Percentiles rank a stretch among this genome's conserved stretches.
Conservation (phyloP, 2,329 filamentous ascomycete genomes). For the Fusarium sambucinum region DNA sequence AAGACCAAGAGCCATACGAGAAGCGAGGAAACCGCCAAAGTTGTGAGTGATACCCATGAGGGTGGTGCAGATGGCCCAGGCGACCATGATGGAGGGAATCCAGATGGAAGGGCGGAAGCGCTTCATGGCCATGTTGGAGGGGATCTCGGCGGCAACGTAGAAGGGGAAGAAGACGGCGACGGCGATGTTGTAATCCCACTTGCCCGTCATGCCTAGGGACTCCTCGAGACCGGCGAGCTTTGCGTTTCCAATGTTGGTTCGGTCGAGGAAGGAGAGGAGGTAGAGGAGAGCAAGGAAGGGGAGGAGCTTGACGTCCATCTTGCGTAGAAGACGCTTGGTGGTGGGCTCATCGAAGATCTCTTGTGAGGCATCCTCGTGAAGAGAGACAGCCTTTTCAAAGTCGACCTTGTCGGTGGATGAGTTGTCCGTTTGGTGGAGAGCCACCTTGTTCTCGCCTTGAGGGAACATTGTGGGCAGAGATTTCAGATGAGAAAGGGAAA, state of each 20-base stretch:
- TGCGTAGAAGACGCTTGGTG: conserved; percentile 65
- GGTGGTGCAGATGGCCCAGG: conserved; percentile 59
- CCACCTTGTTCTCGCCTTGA: conserved; percentile 28
- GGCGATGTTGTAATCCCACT: conserved; percentile 55
- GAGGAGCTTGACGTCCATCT: conserved; percentile 67
- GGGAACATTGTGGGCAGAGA: conserved; percentile 37
- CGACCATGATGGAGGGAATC: conserved; percentile 62
- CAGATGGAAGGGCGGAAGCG: conserved; percentile 60
- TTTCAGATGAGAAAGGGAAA: neutral
- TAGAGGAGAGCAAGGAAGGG: conserved; percentile 71
- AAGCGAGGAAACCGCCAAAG: conserved; percentile 61
- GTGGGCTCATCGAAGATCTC: conserved; percentile 50
- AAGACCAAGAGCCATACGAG: conserved; percentile 61
- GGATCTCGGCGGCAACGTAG: conserved; percentile 63
- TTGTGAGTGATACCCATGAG: conserved; percentile 62
- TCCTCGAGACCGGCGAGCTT: conserved; percentile 65
- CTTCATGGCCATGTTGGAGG: conserved; percentile 66
- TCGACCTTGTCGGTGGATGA: conserved; percentile 48
- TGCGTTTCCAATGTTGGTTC: conserved; percentile 66
- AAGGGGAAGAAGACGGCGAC: conserved; percentile 66
- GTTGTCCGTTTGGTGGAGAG: conserved; percentile 33
- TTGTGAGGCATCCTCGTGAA: conserved; percentile 43
- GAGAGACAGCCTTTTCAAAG: conserved; percentile 45
- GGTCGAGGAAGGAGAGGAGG: conserved; percentile 64
- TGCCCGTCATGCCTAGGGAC: conserved; percentile 50